These are phyloP conservation scores for Crithidia brevicula DNA, from an alignment of 208 protist genomes.

Conservation along the genomic window DNA sequence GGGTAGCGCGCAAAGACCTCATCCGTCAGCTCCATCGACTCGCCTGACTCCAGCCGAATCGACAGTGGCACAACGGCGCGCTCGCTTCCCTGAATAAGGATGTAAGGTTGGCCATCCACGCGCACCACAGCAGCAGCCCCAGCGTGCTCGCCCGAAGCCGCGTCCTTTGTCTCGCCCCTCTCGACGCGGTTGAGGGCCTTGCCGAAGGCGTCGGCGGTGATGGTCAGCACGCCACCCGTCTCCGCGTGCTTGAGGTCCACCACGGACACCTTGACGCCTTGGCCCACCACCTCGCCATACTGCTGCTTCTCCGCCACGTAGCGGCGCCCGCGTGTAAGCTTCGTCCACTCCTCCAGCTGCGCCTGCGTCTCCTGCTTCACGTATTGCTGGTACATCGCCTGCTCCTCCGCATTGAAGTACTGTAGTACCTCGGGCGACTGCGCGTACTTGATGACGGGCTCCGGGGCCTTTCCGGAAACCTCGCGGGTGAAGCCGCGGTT, in stretches of 20 bases:
- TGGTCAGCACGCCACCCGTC: constrained; percentile 59
- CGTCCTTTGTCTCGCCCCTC: constrained; percentile 7
- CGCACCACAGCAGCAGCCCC: constrained; percentile 24
- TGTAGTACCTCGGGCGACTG: constrained; percentile 71
- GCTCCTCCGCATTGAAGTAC: constrained; percentile 79
- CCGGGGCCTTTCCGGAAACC: constrained; percentile 63
- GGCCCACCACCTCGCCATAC: constrained; percentile 69
- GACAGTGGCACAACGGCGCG: constrained; percentile 62
- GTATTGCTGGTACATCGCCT: constrained; percentile 83
- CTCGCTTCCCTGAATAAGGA: constrained; percentile 41
- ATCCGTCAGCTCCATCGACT: constrained; percentile 68
- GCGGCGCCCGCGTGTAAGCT: constrained; percentile 52
- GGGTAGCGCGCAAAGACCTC: constrained; percentile 71
- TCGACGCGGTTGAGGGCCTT: constrained; percentile 31
- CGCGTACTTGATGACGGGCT: constrained; percentile 71
- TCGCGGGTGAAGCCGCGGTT: constrained; percentile 62
- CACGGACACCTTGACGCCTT: constrained; percentile 53
- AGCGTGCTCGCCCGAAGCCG: no score
- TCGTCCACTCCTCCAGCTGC: constrained; percentile 68
- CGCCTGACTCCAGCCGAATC: constrained; percentile 73
- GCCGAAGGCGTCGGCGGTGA: constrained; percentile 48
- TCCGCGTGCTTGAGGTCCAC: constrained; percentile 70
- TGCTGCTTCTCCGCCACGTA: constrained; percentile 70
- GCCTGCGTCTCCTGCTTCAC: constrained; percentile 59
- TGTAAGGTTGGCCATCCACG: constrained; percentile 61